Percentiles rank a stretch among this genome's conserved stretches.
phyloP scores from a whole-genome alignment of 2,329 filamentous ascomycete species.

The Sclerotinia minor region DNA sequence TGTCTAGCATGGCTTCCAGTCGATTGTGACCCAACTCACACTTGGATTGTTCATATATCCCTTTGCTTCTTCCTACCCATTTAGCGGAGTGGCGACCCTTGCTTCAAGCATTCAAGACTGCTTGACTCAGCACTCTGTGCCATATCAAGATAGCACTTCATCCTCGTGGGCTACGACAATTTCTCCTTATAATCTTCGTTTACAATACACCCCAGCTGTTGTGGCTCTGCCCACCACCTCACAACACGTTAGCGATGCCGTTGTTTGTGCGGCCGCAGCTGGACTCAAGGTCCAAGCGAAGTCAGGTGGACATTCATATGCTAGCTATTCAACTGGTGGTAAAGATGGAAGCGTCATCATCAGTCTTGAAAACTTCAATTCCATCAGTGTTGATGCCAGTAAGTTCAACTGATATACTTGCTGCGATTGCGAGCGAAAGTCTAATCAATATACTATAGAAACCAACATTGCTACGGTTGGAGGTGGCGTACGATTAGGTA shows the following conservation, averaged over 20 bases:
- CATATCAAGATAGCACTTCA: constrained; percentile 26
- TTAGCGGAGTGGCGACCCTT: background rate
- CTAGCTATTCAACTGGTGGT: constrained; percentile 49
- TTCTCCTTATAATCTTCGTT: constrained; percentile 35
- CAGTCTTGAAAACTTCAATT: constrained; percentile 54
- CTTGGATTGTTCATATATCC: constrained; percentile 6
- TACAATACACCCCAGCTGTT: constrained; percentile 31
- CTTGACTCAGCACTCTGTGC: constrained; percentile 26
- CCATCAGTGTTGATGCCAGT: constrained; percentile 52
- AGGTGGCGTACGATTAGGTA: constrained; percentile 48
- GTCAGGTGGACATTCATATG: constrained; percentile 58
- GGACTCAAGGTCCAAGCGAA: constrained; percentile 52
- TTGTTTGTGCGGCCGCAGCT: constrained; percentile 48
- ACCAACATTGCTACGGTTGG: constrained; percentile 41
- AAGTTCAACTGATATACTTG: constrained; percentile 1
- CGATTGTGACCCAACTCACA: background rate
- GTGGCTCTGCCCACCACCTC: constrained; percentile 38
- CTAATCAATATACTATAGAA: constrained; percentile 12
- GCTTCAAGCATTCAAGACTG: constrained; percentile 27
- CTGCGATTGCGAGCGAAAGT: no score
- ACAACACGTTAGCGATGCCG: constrained; percentile 46
- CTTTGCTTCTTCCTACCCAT: constrained; percentile 12
- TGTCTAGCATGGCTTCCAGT: constrained; percentile 3
- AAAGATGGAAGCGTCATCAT: constrained; percentile 54
- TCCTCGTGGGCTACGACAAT: constrained; percentile 28